These are phyloP conservation scores for Trichosporon inkin DNA, from an alignment of 1,284 basidiomycete genomes.

Conservation along the genomic window DNA sequence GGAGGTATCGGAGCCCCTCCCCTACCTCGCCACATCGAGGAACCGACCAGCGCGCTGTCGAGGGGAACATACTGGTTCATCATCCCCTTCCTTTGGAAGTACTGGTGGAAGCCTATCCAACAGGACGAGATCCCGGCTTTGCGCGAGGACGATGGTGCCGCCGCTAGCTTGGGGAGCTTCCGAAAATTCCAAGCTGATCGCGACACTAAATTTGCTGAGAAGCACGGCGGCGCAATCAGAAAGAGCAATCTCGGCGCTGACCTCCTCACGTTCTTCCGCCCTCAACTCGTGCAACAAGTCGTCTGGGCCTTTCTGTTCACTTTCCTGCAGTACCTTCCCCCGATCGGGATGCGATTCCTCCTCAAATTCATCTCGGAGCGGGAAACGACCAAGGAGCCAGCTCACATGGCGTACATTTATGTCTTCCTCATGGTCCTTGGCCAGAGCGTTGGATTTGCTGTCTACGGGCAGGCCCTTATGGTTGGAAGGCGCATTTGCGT, in stretches of 20 bases:
- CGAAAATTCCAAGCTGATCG: slow-evolving; percentile 36
- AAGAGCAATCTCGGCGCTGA: slow-evolving; percentile 46
- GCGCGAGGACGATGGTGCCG: slow-evolving; percentile 54
- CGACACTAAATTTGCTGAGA: slow-evolving; percentile 24
- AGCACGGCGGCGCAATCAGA: slow-evolving; percentile 28
- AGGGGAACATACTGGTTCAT: slow-evolving; percentile 50
- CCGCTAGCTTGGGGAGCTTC: slow-evolving; percentile 50
- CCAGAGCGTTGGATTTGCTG: slow-evolving; percentile 49
- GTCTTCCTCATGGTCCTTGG: slow-evolving; percentile 53
- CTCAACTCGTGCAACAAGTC: slow-evolving; percentile 24
- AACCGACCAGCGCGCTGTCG: slow-evolving; percentile 44
- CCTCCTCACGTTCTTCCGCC: slow-evolving; percentile 34
- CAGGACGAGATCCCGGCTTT: slow-evolving; percentile 53
- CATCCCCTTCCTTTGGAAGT: slow-evolving; percentile 49
- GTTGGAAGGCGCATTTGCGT: slow-evolving; percentile 54
- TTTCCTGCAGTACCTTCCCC: slow-evolving; percentile 52
- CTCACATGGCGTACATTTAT: slow-evolving; percentile 55
- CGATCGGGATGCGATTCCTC: slow-evolving; percentile 54
- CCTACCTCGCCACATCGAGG: slow-evolving; percentile 36
- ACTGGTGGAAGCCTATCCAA: slow-evolving; percentile 50
- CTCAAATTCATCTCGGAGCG: slow-evolving; percentile 52
- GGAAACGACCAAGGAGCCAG: slow-evolving; percentile 39
- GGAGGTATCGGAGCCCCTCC: slow-evolving; percentile 32
- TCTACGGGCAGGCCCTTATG: slow-evolving; percentile 52
- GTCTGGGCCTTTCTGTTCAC: slow-evolving; percentile 52